Evolutionary conservation across 345 rosid species (phyloP), one percentile per base, ranked within the genome.

Genomic region (Heritiera littoralis): DNA sequence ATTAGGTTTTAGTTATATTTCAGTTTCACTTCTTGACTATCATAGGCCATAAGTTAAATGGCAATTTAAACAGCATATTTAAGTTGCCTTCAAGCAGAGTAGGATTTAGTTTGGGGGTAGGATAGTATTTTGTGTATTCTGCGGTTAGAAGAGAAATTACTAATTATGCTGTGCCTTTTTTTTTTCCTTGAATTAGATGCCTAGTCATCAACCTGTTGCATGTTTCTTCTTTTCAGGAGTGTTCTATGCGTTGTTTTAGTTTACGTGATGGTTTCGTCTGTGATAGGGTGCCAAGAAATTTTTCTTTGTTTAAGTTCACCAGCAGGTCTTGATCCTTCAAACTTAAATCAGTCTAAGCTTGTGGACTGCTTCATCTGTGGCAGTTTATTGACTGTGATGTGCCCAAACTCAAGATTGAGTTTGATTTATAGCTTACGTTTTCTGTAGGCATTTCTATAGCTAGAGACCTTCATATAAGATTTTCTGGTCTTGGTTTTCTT

Each of bases 401-500:
- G 17, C 6, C 38, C 17, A 11, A 60, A 30, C 38, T 28, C 7
- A 61, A 61, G 40, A 61, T 28, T 61, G 17, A 12, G 40, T 28
- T 61, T 30, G 17, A 61, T 28, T 56, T 23, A 2, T 60, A 28
- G 30, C 35, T 59, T 60, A 30, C 17, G 12, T 11, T 10, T 28
- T 7, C 38, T 61, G 15, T 30, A 12, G 17, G 38, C 41, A 61
- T 61, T 61, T 61, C 17, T 30, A 12, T 30, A 61, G 66, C 66
- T 60, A 38, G 66, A 60, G 66, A 60, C 35, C 13, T 56, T 56
- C 61, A 66, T 18, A 41, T 66, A 41, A 46, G 56, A 61, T 61
- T 60, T 75, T 61, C 30, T 30, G 23, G 48, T 35, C 54, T 11
- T 73, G 65, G 18, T 38, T 73, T 56, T 41, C 77, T 40, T 28